Base-by-base conservation (phyloP, 306 rosid genomes). In the Prunus mongolica region DNA sequence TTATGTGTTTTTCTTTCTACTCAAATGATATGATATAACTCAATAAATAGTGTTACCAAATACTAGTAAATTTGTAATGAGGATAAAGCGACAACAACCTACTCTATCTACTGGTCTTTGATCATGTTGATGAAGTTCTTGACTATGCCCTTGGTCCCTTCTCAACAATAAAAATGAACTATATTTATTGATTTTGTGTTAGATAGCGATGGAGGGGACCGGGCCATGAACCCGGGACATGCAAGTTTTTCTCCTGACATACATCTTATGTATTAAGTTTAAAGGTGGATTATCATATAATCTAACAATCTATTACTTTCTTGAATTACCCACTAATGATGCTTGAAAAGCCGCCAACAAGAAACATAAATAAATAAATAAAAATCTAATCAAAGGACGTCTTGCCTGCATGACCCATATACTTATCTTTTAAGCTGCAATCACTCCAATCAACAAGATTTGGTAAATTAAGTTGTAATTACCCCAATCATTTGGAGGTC, bases 281-380 rank as follows among this genome's bases (percentile, higher is more conserved):
- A 38, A 38, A 38, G 44, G 44, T 56, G 73, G 38, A 71, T 67
- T 65, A 75, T n/a, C 51, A 77, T 71, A 71, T 51, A 80, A 79
- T 76, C 69, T 71, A 20, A 71, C 34, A 80, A 79, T 76, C 75
- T 68, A 20, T 72, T 65, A 64, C 76, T 78, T 80, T 79, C n/a
- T 79, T 79, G 77, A 76, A 80, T 85, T 71, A 34, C 46, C 75
- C 69, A 69, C 76, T 72, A 82, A 73, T 75, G 77, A 74, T 84
- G 74, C 70, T 79, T 68, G 50, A 84, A 84, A 65, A 70, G 84
- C 69, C 74, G 52, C 28, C 76, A 51, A 57, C 77, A 30, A 45
- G 65, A 34, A 85, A 67, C 84, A 80, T 18, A 77, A 38, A 38
- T 18, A 77, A 34, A 34, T 5, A 34, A 5, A 1, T 0, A 32